Base-by-base conservation (phyloP, 768 basidiomycete genomes). In the Boletellus ananiceps region DNA sequence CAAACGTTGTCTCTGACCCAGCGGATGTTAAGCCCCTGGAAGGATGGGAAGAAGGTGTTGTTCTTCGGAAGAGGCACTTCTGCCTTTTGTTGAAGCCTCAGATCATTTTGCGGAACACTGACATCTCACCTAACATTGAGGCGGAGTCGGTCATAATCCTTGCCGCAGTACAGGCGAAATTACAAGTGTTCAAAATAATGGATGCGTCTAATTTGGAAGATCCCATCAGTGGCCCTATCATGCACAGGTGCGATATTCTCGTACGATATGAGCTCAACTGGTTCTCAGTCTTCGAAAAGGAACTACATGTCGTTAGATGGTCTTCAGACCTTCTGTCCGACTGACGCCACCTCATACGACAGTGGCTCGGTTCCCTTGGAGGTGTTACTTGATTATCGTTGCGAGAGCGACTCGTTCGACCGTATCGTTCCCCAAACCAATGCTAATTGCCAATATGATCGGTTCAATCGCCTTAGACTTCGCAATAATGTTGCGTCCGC, bases 1-100 rank as follows among this genome's bases (percentile, higher is more conserved):
- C 67, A 34, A 57, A 60, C 18, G 55, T 60, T 11, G 50, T 57
- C 4, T 66, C 70, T 19, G 57, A 63, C 32, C 61, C 68, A 2
- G 69, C 71, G 18, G 65, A 67, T 23, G 64, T 77, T 11, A 78
- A 85, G 46, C 85, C 87, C 11, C 63, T 88, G 46, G 72, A 78
- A 37, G 87, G 87, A 13, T 89, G 86, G 85, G 76, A 76, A 23
- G 81, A 86, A 32, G 84, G 83, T 1, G 82, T 88, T 40, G 77
- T 82, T 25, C 71, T 86, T 27, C 70, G 72, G 44, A 86, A 86
- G 57, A 81, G 82, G 36, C 81, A 93, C 61, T 86, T 88, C 64
- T 88, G 88, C 61, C 74, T 93, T n/a, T 75, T 97, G 31, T 71
- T 95, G 51, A 93, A 93, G 59, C 93, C 94, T 12, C 94, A 98